Evolutionary conservation across 495 filamentous ascomycete species (phyloP).

Genomic region (Xylaria venustula): DNA sequence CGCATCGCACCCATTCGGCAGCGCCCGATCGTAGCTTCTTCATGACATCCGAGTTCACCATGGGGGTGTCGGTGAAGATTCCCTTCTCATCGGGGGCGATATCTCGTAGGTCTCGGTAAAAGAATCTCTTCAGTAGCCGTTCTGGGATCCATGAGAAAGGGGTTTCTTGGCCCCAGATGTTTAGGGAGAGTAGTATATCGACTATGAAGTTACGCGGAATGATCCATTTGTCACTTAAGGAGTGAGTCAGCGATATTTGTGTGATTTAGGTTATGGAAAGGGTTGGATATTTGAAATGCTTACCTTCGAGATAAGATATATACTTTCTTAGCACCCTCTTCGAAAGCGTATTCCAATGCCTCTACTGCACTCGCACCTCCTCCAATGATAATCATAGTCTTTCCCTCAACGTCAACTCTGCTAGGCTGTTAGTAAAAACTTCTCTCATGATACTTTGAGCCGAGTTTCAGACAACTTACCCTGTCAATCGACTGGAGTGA

Average conservation of each 20-base stretch:
- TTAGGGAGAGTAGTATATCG: conserved; percentile 70
- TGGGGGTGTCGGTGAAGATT: conserved; percentile 78
- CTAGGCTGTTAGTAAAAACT: neutral
- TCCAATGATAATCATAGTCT: conserved; percentile 72
- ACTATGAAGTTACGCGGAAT: conserved; percentile 77
- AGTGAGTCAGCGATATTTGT: neutral
- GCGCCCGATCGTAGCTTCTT: conserved; percentile 72
- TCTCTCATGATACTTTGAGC: no score
- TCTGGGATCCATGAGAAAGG: conserved; percentile 75
- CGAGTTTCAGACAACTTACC: conserved; percentile 30
- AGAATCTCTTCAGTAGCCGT: conserved; percentile 68
- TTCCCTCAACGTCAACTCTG: conserved; percentile 57
- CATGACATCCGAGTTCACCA: conserved; percentile 82
- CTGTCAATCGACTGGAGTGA: conserved; percentile 73
- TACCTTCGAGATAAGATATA: conserved; percentile 66
- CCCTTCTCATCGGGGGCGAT: conserved; percentile 68
- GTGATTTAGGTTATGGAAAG: neutral
- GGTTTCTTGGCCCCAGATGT: conserved; percentile 78
- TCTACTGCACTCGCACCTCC: conserved; percentile 83
- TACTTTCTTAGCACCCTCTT: conserved; percentile 62
- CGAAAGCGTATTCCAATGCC: conserved; percentile 75
- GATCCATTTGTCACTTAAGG: conserved; percentile 73
- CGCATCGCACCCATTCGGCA: conserved; percentile 77
- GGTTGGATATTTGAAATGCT: neutral
- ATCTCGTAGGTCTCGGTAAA: conserved; percentile 81